Evolutionary conservation across 345 rosid species (phyloP).

Genomic region (Streptanthus diversifolius): DNA sequence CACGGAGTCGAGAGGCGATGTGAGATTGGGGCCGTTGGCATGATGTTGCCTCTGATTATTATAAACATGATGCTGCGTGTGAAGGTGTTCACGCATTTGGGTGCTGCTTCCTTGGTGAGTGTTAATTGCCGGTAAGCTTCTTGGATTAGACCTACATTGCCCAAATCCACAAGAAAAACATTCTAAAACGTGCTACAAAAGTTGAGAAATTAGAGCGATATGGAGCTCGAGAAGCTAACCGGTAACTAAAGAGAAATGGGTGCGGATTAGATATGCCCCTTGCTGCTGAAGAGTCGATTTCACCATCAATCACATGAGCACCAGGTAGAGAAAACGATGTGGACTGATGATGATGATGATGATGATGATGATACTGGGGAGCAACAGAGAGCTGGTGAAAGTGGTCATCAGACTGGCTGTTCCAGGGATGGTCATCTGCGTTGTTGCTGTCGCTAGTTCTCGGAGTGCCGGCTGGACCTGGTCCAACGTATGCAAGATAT

Average conservation of each 20-base stretch:
- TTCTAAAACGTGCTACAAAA: neutral
- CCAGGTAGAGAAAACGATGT: conserved; percentile 41
- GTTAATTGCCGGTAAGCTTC: conserved; percentile 45
- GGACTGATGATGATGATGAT: conserved; percentile 31
- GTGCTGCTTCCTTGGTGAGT: conserved; percentile 46
- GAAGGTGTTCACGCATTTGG: conserved; percentile 46
- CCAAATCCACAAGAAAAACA: neutral
- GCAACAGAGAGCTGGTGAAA: conserved; percentile 50
- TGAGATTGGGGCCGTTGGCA: conserved; percentile 38
- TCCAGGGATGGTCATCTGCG: conserved; percentile 52
- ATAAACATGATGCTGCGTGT: conserved; percentile 39
- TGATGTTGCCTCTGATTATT: conserved; percentile 49
- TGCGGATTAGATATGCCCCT: conserved; percentile 41
- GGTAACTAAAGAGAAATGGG: conserved; percentile 44
- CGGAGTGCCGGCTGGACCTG: conserved; percentile 42
- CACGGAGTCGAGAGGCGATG: conserved; percentile 36
- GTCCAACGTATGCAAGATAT: conserved; percentile 52
- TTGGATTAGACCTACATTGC: conserved; percentile 46
- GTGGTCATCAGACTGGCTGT: conserved; percentile 41
- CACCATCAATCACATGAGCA: conserved; percentile 42
- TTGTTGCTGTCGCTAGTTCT: conserved; percentile 44
- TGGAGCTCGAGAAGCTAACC: conserved; percentile 42
- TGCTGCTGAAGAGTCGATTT: conserved; percentile 48
- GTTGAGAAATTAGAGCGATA: neutral
- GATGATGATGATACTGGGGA: conserved; percentile 43